Evolutionary conservation across 345 rosid genomes (phyloP).

Genomic region (Sonneratia caseolaris): DNA sequence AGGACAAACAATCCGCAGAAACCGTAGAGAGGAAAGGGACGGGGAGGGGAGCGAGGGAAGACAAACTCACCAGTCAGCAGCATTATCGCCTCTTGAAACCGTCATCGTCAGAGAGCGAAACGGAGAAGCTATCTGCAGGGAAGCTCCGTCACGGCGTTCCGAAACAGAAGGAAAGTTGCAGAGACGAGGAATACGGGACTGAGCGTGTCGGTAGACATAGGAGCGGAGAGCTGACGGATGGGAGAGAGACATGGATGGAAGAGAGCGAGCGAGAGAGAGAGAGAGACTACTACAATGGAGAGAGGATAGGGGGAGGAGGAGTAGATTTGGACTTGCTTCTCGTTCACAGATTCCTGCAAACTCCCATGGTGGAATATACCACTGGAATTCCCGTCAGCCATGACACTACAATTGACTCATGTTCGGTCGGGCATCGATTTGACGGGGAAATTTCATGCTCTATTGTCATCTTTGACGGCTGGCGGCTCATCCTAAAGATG

Average conservation of each 20-base stretch:
- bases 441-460: too few relatives aligned
- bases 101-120: constrained; percentile 1
- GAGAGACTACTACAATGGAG: too few relatives aligned
- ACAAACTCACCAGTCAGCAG: not conserved
- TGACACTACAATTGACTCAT: too few relatives aligned
- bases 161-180: not conserved
- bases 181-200: not conserved
- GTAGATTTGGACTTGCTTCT: not conserved
- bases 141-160: not conserved
- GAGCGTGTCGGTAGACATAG: not conserved
- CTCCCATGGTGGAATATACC: not conserved
- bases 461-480: too few relatives aligned
- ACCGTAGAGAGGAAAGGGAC: not conserved
- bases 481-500: too few relatives aligned
- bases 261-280: not conserved
- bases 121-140: not conserved
- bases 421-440: too few relatives aligned
- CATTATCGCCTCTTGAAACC: constrained; percentile 1
- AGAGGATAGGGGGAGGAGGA: too few relatives aligned
- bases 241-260: not conserved
- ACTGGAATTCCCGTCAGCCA: too few relatives aligned
- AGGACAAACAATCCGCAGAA: not conserved
- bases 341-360: not conserved
- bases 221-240: not conserved
- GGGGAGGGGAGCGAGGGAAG: not conserved